phyloP scores from a whole-genome alignment of 306 rosid species.

The Malus asiatica region DNA sequence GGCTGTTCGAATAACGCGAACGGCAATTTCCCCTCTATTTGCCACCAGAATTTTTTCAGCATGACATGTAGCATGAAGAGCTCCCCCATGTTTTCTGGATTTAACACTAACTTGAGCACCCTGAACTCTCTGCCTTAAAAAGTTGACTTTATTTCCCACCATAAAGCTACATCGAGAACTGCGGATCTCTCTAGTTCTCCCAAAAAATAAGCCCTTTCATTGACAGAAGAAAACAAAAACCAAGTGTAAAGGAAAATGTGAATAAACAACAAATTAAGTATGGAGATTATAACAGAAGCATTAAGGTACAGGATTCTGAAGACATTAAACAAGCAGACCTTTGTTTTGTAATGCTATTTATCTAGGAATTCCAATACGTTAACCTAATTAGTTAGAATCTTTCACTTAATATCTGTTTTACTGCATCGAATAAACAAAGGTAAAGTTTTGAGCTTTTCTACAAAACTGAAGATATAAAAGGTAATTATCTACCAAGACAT shows the following conservation, averaged over 20 bases:
- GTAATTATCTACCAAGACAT: not conserved
- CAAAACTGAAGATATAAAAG: not conserved
- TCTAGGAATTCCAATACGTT: not conserved
- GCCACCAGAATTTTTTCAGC: conserved; percentile 77
- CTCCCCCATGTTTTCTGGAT: conserved; percentile 32
- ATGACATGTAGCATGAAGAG: conserved; percentile 43
- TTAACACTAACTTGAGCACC: conserved; percentile 20
- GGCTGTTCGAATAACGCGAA: conserved; percentile 88
- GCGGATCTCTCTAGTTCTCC: conserved; percentile 37
- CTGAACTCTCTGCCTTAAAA: conserved; percentile 44
- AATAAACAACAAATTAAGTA: not conserved
- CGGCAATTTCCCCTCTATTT: conserved; percentile 95
- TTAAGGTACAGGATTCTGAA: not conserved
- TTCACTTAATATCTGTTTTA: not conserved
- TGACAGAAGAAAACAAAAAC: conserved; percentile 1
- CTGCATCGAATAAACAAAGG: not conserved
- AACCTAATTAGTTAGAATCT: not conserved
- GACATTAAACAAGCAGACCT: not conserved
- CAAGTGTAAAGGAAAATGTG: not conserved
- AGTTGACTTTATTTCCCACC: conserved; percentile 41
- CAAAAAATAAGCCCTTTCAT: conserved; percentile 52
- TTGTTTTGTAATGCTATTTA: not conserved
- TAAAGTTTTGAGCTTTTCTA: not conserved
- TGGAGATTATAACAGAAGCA: not conserved
- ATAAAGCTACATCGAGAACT: conserved; percentile 69